These are phyloP conservation scores for Geranomyces michiganensis DNA, from an alignment of 192 early-diverging fungal species.

Conservation along the genomic window DNA sequence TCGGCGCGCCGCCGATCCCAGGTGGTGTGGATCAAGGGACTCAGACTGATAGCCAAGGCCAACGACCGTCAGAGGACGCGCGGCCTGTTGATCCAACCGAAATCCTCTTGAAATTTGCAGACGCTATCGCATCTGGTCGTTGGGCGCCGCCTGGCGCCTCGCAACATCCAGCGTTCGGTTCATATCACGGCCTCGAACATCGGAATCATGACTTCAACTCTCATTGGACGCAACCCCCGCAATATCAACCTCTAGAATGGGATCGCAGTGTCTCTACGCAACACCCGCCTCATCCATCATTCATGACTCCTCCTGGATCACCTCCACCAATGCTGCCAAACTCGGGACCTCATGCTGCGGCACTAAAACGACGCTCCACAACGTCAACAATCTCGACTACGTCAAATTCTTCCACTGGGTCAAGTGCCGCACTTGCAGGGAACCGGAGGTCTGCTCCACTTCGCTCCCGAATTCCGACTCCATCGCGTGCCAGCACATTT, in stretches of 20 bases:
- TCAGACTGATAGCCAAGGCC: constrained; percentile 8
- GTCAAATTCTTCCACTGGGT: neutral
- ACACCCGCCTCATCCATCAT: neutral
- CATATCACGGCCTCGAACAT: neutral
- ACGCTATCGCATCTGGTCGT: constrained; percentile 14
- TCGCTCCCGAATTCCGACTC: constrained; percentile 2
- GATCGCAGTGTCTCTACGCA: neutral
- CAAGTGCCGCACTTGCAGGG: neutral
- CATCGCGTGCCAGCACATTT: neutral
- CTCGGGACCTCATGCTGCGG: neutral
- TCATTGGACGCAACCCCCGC: neutral
- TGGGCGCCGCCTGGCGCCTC: constrained; percentile 17
- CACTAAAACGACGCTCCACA: neutral
- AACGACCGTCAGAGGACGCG: neutral
- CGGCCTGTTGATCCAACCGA: constrained; percentile 1
- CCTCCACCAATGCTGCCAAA: neutral
- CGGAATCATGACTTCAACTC: neutral
- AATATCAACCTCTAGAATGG: neutral
- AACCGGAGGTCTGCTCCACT: neutral
- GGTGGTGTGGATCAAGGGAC: constrained; percentile 1
- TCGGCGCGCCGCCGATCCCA: neutral
- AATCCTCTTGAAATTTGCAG: constrained; percentile 24
- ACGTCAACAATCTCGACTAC: neutral
- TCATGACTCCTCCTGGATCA: neutral
- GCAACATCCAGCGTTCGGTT: neutral